Base-by-base conservation (phyloP, 2,329 filamentous ascomycete genomes). In the Fusarium foetens region DNA sequence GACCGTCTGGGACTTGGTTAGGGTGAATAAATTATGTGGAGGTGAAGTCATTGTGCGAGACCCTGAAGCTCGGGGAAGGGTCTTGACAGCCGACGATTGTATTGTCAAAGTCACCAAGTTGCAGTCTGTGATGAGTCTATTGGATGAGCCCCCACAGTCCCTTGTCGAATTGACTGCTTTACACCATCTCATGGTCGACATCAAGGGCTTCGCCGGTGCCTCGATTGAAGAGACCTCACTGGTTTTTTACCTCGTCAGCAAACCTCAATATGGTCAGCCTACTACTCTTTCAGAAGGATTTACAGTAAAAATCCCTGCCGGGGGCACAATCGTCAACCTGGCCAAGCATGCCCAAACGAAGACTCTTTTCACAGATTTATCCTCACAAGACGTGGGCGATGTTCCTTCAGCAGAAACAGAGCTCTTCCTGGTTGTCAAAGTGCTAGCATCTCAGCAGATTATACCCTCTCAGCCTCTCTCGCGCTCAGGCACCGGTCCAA, bases 41-140 rank as follows among this genome's bases (percentile, higher is more conserved):
- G 94, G 94, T 55, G 95, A 98, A 79, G 93, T 99, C 52, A 97
- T 99, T 79, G 96, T 99, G 66, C 91, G 96, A 35, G 96, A 97
- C 81, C 94, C 96, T 4, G 88, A 87, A 25, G 91, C 95, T 79
- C 89, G 92, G 35, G 96, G 96, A 13, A 90, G 95, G 49, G 91
- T 98, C 33, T 83, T 99, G 76, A 98, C 95, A 0, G 94, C 93
- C 17, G 93, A 98, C 58, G 96, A 99, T 81, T 97, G 95, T 2
- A 93, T 96, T 8, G 93, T 98, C 33, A 93, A 97, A 65, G 89
- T 98, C 73, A 95, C 95, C 11, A 94, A 91, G 79, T 85, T 98
- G 63, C 97, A 99, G 83, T 97, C 96, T 8, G 90, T 95, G 79
- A 99, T 99, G 96, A 97, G 94, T 81, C 88, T 98, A 76, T 86